Percentiles rank a stretch among this genome's conserved stretches.
Evolutionary conservation across 2,329 filamentous ascomycete genomes (phyloP).

Genomic region (Fusarium sublunatum): DNA sequence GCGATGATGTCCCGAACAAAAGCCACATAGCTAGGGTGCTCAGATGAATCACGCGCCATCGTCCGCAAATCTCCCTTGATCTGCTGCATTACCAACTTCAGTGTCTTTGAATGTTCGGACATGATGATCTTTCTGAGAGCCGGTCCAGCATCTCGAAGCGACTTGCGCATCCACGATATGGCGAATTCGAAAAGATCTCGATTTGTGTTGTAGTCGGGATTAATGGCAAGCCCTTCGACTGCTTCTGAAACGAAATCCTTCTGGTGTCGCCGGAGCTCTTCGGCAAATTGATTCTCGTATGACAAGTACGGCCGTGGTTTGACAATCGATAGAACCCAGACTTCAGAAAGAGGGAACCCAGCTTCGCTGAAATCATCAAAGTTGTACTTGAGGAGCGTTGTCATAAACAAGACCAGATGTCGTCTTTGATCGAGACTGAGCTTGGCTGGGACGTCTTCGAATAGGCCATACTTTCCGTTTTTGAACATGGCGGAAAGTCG

Average conservation of each 20-base stretch:
- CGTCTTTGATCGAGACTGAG: slow-evolving; percentile 56
- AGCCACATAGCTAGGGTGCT: slow-evolving; percentile 60
- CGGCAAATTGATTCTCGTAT: slow-evolving; percentile 63
- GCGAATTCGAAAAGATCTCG: slow-evolving; percentile 61
- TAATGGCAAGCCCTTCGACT: slow-evolving; percentile 51
- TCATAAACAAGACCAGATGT: slow-evolving; percentile 63
- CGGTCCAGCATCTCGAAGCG: slow-evolving; percentile 55
- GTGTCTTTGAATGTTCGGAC: slow-evolving; percentile 55
- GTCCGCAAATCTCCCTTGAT: slow-evolving; percentile 63
- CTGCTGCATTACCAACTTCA: slow-evolving; percentile 64
- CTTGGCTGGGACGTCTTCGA: slow-evolving; percentile 56
- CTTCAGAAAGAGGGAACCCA: slow-evolving; percentile 58
- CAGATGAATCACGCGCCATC: slow-evolving; percentile 50
- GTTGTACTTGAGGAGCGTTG: slow-evolving; percentile 59
- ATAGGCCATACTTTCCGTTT: slow-evolving; percentile 61
- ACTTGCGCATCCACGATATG: slow-evolving; percentile 63
- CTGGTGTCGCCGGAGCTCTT: slow-evolving; percentile 56
- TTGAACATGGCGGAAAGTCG: slow-evolving; percentile 60
- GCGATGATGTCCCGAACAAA: slow-evolving; percentile 65
- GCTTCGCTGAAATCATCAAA: slow-evolving; percentile 61
- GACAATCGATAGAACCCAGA: slow-evolving; percentile 65
- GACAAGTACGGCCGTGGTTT: slow-evolving; percentile 60
- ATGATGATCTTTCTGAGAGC: slow-evolving; percentile 52
- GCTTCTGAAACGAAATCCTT: slow-evolving; percentile 58
- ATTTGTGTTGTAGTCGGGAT: slow-evolving; percentile 62